Conservation (phyloP, 2,329 filamentous ascomycete species). For the Hypoxylon sp. region DNA sequence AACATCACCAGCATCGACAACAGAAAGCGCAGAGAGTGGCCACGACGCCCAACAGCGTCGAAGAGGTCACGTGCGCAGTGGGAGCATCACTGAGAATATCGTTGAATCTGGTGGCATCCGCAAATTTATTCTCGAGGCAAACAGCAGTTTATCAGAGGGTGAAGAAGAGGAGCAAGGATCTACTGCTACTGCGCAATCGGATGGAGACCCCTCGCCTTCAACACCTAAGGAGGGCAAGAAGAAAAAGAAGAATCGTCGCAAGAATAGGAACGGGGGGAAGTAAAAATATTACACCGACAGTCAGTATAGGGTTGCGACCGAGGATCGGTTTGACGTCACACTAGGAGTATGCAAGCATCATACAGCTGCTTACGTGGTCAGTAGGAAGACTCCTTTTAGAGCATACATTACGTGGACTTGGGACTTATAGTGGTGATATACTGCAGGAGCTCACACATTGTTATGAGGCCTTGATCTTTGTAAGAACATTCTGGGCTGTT, state of each 20-base stretch:
- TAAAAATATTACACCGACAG: slow-evolving; percentile 28
- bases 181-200: slow-evolving; percentile 19
- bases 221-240: slow-evolving; percentile 41
- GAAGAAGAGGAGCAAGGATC: slow-evolving; percentile 42
- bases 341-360: slow-evolving; percentile 3
- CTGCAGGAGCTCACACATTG: background rate
- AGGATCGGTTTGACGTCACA: slow-evolving; percentile 3
- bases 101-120: slow-evolving; percentile 78
- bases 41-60: slow-evolving; percentile 40
- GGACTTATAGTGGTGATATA: slow-evolving; percentile 5
- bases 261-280: slow-evolving; percentile 57
- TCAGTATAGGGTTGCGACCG: background rate
- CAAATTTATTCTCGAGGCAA: slow-evolving; percentile 81
- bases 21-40: slow-evolving; percentile 38
- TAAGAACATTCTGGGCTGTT: slow-evolving; percentile 15
- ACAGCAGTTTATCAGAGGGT: slow-evolving; percentile 65
- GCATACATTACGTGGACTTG: slow-evolving; percentile 21
- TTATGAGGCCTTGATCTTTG: slow-evolving; percentile 1
- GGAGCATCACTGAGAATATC: slow-evolving; percentile 83
- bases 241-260: slow-evolving; percentile 59
- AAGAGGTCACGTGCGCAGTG: slow-evolving; percentile 71
- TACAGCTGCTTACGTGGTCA: background rate
- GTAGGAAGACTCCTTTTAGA: slow-evolving; percentile 1
- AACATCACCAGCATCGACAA: slow-evolving; percentile 43
- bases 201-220: slow-evolving; percentile 39